phyloP scores from a whole-genome alignment of 73 alveolate species.

The Paramecium biaurelia region DNA sequence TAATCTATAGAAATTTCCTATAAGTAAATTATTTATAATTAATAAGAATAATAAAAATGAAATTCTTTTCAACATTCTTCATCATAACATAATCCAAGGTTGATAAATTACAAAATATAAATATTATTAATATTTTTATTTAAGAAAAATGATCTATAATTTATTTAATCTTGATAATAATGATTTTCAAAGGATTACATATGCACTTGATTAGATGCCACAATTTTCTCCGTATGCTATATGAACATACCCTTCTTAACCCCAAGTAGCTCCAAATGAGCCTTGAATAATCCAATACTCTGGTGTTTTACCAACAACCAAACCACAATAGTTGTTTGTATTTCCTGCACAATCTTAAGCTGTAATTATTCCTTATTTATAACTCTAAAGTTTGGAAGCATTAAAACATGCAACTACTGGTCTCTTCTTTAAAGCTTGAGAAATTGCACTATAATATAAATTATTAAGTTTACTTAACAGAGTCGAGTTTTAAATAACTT shows the following conservation, averaged over 20 bases:
- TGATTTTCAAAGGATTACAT: neutral
- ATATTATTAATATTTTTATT: too few species aligned
- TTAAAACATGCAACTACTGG: constrained; percentile 22
- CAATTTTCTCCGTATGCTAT: constrained; percentile 20
- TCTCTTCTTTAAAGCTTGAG: neutral
- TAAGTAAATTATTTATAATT: too few species aligned
- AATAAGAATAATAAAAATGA: too few species aligned
- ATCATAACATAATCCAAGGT: too few species aligned
- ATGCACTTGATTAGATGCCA: neutral
- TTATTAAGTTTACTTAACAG: neutral
- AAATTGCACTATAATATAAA: neutral
- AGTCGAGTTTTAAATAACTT: neutral
- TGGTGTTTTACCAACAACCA: constrained; percentile 75
- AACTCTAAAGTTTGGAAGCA: neutral
- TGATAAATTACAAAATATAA: too few species aligned
- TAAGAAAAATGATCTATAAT: neutral
- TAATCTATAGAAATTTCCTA: too few species aligned
- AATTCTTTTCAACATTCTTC: too few species aligned
- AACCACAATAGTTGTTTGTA: constrained; percentile 73
- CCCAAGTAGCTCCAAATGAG: constrained; percentile 70
- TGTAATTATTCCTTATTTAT: neutral
- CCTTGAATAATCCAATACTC: constrained; percentile 60
- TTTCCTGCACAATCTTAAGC: neutral
- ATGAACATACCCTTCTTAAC: constrained; percentile 64
- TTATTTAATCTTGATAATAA: neutral